Base-by-base conservation (phyloP, 768 basidiomycete genomes). In the Lentinula guzmanii region DNA sequence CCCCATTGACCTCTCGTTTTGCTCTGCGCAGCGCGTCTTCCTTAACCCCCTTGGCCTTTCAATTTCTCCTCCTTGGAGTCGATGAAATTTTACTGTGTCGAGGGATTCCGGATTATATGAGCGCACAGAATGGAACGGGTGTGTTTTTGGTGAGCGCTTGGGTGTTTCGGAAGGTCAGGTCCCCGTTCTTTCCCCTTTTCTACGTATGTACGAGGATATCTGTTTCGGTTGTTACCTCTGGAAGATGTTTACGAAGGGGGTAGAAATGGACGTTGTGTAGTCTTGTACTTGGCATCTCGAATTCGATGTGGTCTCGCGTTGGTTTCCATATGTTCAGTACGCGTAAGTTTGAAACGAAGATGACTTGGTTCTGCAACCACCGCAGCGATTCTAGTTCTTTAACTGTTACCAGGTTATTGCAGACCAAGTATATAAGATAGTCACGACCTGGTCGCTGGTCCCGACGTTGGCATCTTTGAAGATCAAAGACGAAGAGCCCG, bases 81-180 rank as follows among this genome's bases (percentile, higher is more conserved):
- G 56, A 58, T 42, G 56, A 58, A 43, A 4, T 18, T 46, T 46
- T 21, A 46, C 10, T 58, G 45, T 58, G 42, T 43, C 13, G 42
- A 42, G 16, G 24, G 56, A 18, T 37, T 5, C 4, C 35, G 56
- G 42, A 45, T 43, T 9, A 46, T 9, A 46, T 41, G 56, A 58
- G 56, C 56, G 56, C 56, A 16, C 28, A 39, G 15, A 42, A 8
- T 43, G n/a, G 24, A 48, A 6, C 41, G 55, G 45, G 16, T 41
- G 48, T 48, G 58, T 59, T 45, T 33, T 50, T 59, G 58, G 58
- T 59, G 58, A 59, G 58, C 58, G 58, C 58, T 59, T 59, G 58
- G 48, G 58, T 59, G 28, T 11, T 45, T 16, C 28, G 34, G 58
- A 16, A 3, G 56, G 45, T 28, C 45, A 28, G 45, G 34, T 33